Evolutionary conservation across 176 grass and related monocot genomes (phyloP).

Genomic region (Juncus effusus): DNA sequence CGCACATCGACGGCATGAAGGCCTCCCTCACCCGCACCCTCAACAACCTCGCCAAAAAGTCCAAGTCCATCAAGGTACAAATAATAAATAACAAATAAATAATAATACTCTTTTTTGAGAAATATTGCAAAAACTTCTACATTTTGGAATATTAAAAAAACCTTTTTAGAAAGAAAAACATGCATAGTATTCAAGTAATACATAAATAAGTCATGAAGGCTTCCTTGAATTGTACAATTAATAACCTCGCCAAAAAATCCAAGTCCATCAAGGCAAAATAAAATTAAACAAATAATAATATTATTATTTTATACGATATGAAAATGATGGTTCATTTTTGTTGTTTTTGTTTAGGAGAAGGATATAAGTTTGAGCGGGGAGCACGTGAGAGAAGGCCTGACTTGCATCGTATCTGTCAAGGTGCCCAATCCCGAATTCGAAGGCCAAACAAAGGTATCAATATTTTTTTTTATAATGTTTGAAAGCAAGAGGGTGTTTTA

Average conservation of each 20-base stretch:
- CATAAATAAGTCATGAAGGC: conserved; percentile 34
- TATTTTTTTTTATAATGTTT: conserved; percentile 21
- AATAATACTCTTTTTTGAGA: no score
- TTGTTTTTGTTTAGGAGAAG: conserved; percentile 61
- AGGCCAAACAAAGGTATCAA: conserved; percentile 87
- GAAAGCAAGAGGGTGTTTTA: no score
- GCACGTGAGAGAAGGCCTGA: conserved; percentile 97
- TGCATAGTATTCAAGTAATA: no score
- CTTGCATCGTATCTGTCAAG: conserved; percentile 86
- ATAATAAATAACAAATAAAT: conserved; percentile 9
- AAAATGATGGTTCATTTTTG: no score
- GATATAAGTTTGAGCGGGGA: conserved; percentile 91
- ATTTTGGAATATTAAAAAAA: no score
- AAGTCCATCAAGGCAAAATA: conserved; percentile 64
- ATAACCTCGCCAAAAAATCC: conserved; percentile 81
- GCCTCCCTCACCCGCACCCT: conserved; percentile 86
- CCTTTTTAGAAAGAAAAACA: no score
- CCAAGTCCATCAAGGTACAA: conserved; percentile 69
- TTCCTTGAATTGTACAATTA: conserved; percentile 89
- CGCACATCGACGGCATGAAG: conserved; percentile 96
- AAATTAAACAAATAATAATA: no score
- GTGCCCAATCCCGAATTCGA: conserved; percentile 96
- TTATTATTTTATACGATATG: no score
- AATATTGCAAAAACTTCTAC: no score
- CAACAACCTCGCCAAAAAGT: conserved; percentile 87